These are phyloP conservation scores for Euphorbia peplus DNA, from an alignment of 345 rosid species.

Conservation along the genomic window DNA sequence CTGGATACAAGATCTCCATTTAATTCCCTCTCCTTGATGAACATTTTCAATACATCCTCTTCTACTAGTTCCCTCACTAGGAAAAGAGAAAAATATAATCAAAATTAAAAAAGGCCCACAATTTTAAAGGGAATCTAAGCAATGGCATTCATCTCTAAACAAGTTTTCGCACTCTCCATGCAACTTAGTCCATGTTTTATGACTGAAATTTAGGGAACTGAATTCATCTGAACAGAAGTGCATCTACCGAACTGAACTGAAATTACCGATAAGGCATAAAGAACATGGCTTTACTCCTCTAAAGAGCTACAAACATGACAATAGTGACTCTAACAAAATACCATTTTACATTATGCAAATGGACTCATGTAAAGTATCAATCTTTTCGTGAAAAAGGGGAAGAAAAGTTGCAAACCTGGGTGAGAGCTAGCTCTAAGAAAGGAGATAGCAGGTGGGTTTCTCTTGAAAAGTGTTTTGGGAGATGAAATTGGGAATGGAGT, in stretches of 20 bases:
- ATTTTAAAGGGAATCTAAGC: neutral
- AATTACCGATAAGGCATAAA: too few relatives aligned
- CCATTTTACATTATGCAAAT: neutral
- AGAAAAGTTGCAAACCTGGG: slow-evolving; percentile 36
- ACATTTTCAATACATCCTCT: slow-evolving; percentile 68
- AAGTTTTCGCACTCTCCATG: neutral
- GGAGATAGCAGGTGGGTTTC: slow-evolving; percentile 25
- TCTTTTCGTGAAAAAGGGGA: neutral
- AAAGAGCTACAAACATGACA: neutral
- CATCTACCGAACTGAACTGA: too few relatives aligned
- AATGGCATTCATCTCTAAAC: neutral
- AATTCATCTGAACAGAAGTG: too few relatives aligned
- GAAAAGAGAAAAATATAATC: neutral
- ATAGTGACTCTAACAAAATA: too few relatives aligned
- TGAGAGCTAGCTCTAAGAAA: slow-evolving; percentile 44
- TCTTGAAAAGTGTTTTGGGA: slow-evolving; percentile 30
- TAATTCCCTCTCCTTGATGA: slow-evolving; percentile 67
- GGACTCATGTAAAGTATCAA: neutral
- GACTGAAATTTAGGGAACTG: too few relatives aligned
- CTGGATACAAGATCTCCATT: slow-evolving; percentile 83
- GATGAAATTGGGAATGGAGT: slow-evolving; percentile 24
- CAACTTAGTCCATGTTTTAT: too few relatives aligned
- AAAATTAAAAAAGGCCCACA: neutral
- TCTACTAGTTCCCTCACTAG: slow-evolving; percentile 56
- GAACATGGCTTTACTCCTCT: too few relatives aligned